Percentiles rank a stretch among this genome's conserved stretches.
phyloP scores from a whole-genome alignment of 1,284 basidiomycete species.

The Cryptococcus sp. region DNA sequence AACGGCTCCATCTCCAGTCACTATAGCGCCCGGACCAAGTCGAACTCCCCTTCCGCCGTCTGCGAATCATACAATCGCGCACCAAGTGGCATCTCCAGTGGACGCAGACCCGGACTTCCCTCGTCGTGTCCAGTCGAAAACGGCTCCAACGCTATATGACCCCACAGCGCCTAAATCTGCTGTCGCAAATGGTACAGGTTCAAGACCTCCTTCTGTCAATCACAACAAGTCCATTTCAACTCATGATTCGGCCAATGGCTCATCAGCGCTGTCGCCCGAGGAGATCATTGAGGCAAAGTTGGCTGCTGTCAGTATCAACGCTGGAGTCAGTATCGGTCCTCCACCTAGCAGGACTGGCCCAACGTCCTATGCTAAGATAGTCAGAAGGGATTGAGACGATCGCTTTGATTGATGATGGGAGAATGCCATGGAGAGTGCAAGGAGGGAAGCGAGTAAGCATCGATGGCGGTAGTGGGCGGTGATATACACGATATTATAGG shows the following conservation, averaged over 20 bases:
- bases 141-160: constrained; percentile 34
- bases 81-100: neutral
- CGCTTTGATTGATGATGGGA: too few species aligned
- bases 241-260: neutral
- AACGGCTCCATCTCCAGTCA: constrained; percentile 1
- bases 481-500: too few species aligned
- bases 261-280: constrained; percentile 20
- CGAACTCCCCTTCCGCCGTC: neutral
- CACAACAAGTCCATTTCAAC: neutral
- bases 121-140: constrained; percentile 25
- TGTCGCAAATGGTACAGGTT: neutral
- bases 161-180: constrained; percentile 28
- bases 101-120: constrained; percentile 43
- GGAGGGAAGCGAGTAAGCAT: too few species aligned
- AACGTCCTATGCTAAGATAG: constrained; percentile 48
- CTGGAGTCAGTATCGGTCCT: constrained; percentile 36
- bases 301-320: constrained; percentile 35
- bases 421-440: too few species aligned
- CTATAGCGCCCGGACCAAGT: constrained; percentile 10
- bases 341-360: constrained; percentile 15
- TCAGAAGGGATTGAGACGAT: constrained; percentile 36
- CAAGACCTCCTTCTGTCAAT: constrained; percentile 12
- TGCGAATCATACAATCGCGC: neutral
- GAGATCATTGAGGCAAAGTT: constrained; percentile 47
- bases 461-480: too few species aligned